A percentile compares a stretch with the other conserved stretches of the same genome.
Evolutionary conservation across 495 filamentous ascomycete species (phyloP).

Genomic region (Rostrohypoxylon terebratum): DNA sequence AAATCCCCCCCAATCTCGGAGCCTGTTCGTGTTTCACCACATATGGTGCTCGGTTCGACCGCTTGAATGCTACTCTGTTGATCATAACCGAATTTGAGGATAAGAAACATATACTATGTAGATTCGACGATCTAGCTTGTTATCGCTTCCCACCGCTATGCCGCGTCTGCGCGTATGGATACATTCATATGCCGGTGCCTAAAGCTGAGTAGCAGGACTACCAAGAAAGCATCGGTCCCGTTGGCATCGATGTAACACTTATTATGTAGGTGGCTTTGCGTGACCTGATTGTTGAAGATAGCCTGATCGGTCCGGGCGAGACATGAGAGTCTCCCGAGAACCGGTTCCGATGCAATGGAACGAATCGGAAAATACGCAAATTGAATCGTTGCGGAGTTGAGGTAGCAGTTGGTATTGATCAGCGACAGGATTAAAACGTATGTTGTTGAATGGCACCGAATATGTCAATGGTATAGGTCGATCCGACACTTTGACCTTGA

Average conservation of each 20-base stretch:
- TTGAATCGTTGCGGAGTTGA: neutral
- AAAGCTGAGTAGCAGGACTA: neutral
- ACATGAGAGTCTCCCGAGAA: neutral
- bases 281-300: neutral
- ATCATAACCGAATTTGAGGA: neutral
- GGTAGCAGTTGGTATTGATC: constrained; percentile 36
- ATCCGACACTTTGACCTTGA: constrained; percentile 33
- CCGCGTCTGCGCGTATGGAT: neutral
- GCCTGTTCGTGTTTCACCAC: constrained; percentile 3
- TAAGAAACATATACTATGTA: neutral
- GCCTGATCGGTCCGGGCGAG: neutral
- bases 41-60: neutral
- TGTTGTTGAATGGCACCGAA: constrained; percentile 22
- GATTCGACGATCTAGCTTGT: neutral
- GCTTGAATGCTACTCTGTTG: neutral
- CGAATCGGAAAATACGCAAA: constrained; percentile 18
- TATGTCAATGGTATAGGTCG: constrained; percentile 8
- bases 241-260: neutral
- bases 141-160: neutral
- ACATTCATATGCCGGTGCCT: neutral
- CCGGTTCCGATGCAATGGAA: neutral
- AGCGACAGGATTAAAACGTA: constrained; percentile 25
- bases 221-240: too few species aligned
- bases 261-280: neutral
- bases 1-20: neutral